These are phyloP conservation scores for Salix udensis DNA, from an alignment of 345 rosid species.

Conservation along the genomic window DNA sequence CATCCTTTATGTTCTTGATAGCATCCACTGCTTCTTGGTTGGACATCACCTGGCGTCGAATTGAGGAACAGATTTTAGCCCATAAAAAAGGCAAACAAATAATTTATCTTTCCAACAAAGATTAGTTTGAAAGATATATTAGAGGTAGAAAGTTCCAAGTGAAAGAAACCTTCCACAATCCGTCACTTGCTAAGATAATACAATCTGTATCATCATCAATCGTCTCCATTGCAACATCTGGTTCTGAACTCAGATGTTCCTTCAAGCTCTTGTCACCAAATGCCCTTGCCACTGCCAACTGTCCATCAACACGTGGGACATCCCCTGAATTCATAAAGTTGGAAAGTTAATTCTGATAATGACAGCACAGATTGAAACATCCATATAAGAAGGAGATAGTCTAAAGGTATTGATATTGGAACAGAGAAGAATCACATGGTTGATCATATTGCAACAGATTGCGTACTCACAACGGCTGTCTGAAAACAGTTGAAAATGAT, in stretches of 20 bases:
- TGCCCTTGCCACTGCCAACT: constrained; percentile 91
- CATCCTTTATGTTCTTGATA: constrained; percentile 62
- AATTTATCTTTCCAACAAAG: neutral
- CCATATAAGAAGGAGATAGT: neutral
- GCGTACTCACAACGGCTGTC: neutral
- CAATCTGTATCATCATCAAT: constrained; percentile 61
- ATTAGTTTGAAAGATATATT: no score
- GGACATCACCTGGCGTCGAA: constrained; percentile 59
- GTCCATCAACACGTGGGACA: constrained; percentile 89
- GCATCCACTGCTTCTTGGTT: constrained; percentile 83
- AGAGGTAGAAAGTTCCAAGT: constrained; percentile 18
- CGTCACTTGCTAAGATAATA: constrained; percentile 83
- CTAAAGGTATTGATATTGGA: neutral
- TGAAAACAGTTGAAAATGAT: neutral
- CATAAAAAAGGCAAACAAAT: neutral
- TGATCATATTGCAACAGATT: neutral
- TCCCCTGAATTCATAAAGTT: constrained; percentile 53
- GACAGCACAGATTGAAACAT: neutral
- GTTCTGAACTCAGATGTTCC: constrained; percentile 86
- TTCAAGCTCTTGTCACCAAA: constrained; percentile 91
- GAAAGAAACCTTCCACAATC: constrained; percentile 76
- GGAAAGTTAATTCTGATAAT: neutral
- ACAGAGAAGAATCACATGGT: neutral
- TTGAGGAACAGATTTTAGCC: neutral
- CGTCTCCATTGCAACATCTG: constrained; percentile 52